A percentile compares a stretch with the other conserved stretches of the same genome.
phyloP scores from a whole-genome alignment of 2,329 filamentous ascomycete species.

The Didymella lethalis region DNA sequence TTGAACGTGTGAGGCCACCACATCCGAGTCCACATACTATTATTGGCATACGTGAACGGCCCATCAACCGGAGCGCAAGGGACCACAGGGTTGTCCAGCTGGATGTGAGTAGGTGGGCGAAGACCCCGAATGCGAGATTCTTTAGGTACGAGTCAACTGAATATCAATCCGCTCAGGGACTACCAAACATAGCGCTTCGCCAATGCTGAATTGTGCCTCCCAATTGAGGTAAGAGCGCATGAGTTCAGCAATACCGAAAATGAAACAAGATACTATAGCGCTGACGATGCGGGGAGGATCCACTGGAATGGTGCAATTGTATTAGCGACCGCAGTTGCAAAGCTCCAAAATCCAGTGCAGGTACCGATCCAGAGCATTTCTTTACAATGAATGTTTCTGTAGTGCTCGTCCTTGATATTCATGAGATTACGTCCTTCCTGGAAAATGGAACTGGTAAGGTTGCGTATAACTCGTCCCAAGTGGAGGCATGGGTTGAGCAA shows the following conservation, averaged over 20 bases:
- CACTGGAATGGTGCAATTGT: background rate
- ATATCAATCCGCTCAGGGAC: background rate
- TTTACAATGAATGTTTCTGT: background rate
- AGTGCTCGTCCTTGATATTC: background rate
- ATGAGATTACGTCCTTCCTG: background rate
- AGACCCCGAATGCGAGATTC: constrained; percentile 3
- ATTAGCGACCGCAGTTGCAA: background rate
- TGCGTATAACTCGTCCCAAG: background rate
- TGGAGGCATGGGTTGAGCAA: background rate
- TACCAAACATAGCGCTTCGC: background rate
- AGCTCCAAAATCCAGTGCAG: background rate
- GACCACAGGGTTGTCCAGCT: constrained; percentile 5
- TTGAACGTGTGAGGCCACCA: background rate
- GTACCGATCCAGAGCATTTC: background rate
- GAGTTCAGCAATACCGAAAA: background rate
- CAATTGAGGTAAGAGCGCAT: background rate
- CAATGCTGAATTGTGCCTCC: background rate
- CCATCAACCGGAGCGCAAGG: constrained; percentile 1
- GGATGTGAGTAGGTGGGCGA: constrained; percentile 3
- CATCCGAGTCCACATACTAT: constrained; percentile 12
- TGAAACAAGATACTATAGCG: background rate
- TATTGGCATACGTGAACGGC: constrained; percentile 13
- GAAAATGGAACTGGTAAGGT: background rate
- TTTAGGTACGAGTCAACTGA: background rate
- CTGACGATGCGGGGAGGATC: background rate